Conservation (phyloP, 2,329 filamentous ascomycete species). For the Trematosphaeria pertusa region DNA sequence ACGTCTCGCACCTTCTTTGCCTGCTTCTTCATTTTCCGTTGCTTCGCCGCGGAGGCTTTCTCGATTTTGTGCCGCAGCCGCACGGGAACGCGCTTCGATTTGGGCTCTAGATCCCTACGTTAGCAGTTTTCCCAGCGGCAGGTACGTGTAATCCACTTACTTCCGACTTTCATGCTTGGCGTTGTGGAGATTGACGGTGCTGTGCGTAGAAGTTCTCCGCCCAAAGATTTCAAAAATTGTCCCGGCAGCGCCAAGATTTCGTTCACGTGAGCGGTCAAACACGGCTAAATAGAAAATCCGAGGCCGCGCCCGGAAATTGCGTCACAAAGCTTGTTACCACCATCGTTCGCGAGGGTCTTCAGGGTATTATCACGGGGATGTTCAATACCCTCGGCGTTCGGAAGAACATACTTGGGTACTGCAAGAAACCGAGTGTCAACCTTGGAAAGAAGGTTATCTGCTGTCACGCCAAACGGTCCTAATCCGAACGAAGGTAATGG, state of each 20-base stretch:
- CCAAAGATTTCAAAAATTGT: constrained; percentile 34
- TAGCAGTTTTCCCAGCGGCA: constrained; percentile 12
- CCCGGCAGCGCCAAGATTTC: constrained; percentile 18
- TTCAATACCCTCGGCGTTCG: no score
- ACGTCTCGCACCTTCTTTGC: constrained; percentile 72
- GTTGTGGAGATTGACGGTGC: constrained; percentile 20
- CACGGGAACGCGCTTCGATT: constrained; percentile 89
- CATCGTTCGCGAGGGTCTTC: no score
- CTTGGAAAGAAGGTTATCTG: no score
- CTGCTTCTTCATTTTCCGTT: constrained; percentile 85
- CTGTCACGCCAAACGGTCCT: no score
- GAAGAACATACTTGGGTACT: no score
- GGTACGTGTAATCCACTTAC: constrained; percentile 31
- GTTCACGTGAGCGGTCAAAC: constrained; percentile 10
- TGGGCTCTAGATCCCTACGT: constrained; percentile 71
- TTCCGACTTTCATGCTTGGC: constrained; percentile 51
- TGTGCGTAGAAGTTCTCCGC: constrained; percentile 18
- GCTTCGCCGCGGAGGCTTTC: constrained; percentile 88
- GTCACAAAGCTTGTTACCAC: no score
- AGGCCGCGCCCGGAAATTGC: no score
- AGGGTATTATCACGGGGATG: no score
- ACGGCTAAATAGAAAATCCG: no score
- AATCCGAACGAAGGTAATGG: no score
- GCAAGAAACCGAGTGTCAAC: no score
- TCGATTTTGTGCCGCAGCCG: constrained; percentile 95